Conservation (phyloP, 2,329 filamentous ascomycete species). For the Pestalotiopsis sp. region DNA sequence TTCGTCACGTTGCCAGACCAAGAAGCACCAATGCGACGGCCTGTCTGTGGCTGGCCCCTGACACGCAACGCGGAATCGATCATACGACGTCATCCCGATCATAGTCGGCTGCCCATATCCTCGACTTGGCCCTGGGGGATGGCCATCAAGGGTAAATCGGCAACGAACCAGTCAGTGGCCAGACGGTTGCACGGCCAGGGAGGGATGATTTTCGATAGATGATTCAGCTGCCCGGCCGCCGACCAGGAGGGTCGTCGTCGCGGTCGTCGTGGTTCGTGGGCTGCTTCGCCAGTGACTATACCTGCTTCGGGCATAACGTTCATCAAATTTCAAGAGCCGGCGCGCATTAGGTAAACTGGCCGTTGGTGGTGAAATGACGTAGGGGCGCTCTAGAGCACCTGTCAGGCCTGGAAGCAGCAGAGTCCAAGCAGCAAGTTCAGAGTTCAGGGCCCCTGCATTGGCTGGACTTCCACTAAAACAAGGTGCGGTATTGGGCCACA, state of each 20-base stretch:
- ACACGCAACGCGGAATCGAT: background rate
- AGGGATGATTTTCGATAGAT: background rate
- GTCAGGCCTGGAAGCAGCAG: background rate
- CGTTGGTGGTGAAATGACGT: conserved; percentile 1
- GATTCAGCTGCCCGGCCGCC: background rate
- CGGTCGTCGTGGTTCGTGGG: conserved; percentile 1
- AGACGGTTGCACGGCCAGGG: background rate
- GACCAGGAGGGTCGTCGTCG: background rate
- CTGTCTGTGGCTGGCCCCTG: background rate
- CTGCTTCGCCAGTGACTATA: conserved; percentile 1
- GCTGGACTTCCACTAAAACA: conserved; percentile 3
- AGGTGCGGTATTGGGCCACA: background rate
- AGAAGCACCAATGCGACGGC: background rate
- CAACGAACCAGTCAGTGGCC: background rate
- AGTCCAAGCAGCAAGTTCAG: background rate
- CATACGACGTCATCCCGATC: conserved; percentile 3
- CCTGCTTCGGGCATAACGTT: background rate
- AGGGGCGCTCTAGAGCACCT: background rate
- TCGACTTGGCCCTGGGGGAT: background rate
- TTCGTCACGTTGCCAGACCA: conserved; percentile 9
- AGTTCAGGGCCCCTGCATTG: conserved; percentile 9
- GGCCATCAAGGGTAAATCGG: background rate
- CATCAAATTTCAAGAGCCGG: background rate
- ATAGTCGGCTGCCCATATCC: conserved; percentile 1
- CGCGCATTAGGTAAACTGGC: conserved; percentile 4